These are phyloP conservation scores for Clarireedia hainanense DNA, from an alignment of 2,329 filamentous ascomycete species.

Conservation along the genomic window DNA sequence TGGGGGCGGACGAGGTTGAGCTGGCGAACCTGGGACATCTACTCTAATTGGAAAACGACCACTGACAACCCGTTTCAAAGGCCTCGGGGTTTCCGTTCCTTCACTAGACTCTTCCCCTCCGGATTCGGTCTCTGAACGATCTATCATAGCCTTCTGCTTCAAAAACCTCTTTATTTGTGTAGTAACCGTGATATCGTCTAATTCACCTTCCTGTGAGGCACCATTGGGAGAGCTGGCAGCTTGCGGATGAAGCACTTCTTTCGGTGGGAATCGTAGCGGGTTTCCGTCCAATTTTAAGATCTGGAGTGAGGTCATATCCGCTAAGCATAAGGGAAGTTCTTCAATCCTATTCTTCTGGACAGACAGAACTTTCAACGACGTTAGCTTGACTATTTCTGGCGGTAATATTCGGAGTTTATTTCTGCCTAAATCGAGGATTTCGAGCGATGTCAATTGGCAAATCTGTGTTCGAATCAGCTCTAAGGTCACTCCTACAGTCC, in stretches of 20 bases:
- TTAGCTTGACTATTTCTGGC: conserved; percentile 69
- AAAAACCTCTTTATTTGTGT: conserved; percentile 55
- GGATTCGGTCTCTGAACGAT: conserved; percentile 46
- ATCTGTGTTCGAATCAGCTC: conserved; percentile 46
- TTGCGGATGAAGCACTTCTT: conserved; percentile 55
- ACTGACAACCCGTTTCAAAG: conserved; percentile 53
- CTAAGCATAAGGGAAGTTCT: conserved; percentile 73
- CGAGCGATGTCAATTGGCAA: conserved; percentile 75
- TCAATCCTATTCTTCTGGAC: conserved; percentile 82
- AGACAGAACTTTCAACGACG: conserved; percentile 81
- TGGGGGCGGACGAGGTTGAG: conserved; percentile 58
- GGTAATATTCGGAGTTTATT: conserved; percentile 77
- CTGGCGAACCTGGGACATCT: conserved; percentile 67
- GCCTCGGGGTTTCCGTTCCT: conserved; percentile 70
- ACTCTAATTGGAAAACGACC: conserved; percentile 64
- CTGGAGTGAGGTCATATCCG: conserved; percentile 83
- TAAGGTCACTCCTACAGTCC: neutral
- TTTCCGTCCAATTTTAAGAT: conserved; percentile 88
- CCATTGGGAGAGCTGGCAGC: conserved; percentile 45
- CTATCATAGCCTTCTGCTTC: conserved; percentile 40
- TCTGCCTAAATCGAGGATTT: conserved; percentile 86
- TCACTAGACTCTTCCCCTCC: conserved; percentile 61
- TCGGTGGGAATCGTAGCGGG: conserved; percentile 71
- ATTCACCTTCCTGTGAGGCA: conserved; percentile 48
- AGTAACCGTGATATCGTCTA: conserved; percentile 52